Conservation (phyloP, 1,284 basidiomycete genomes). For the Tylopilus sp. region DNA sequence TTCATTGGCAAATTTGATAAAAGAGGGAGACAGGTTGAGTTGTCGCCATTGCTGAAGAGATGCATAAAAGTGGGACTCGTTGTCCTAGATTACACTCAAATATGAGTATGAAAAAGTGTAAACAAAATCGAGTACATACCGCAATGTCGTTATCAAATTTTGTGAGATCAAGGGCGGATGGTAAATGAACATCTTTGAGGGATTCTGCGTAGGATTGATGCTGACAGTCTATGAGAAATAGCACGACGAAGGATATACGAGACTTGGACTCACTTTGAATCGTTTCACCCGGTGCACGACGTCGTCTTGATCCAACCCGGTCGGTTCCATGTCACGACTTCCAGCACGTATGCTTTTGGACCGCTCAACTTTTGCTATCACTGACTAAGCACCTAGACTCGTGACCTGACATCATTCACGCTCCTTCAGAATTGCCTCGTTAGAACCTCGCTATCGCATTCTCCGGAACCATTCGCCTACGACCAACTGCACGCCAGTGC, state of each 20-base stretch:
- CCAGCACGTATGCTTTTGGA: no score
- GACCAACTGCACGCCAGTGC: no score
- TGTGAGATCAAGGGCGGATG: slow-evolving; percentile 68
- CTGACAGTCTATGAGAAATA: slow-evolving; percentile 46
- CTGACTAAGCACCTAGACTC: no score
- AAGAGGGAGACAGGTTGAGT: slow-evolving; percentile 83
- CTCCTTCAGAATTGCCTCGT: no score
- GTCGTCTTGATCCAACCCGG: slow-evolving; percentile 30
- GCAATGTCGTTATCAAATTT: slow-evolving; percentile 70
- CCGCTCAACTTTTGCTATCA: no score
- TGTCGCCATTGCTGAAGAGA: slow-evolving; percentile 80
- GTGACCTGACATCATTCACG: no score
- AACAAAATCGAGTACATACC: slow-evolving; percentile 48
- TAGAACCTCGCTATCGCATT: no score
- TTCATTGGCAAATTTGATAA: slow-evolving; percentile 75
- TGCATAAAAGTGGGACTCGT: slow-evolving; percentile 78
- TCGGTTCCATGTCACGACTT: slow-evolving; percentile 24
- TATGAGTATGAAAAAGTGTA: not conserved
- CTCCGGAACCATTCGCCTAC: no score
- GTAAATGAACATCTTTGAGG: slow-evolving; percentile 78
- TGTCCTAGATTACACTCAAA: slow-evolving; percentile 59
- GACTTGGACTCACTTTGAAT: slow-evolving; percentile 52
- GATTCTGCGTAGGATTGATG: slow-evolving; percentile 78
- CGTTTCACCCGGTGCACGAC: slow-evolving; percentile 49
- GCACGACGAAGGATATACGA: not conserved